Base-by-base conservation (phyloP, 306 rosid species). In the Sindora glabra region DNA sequence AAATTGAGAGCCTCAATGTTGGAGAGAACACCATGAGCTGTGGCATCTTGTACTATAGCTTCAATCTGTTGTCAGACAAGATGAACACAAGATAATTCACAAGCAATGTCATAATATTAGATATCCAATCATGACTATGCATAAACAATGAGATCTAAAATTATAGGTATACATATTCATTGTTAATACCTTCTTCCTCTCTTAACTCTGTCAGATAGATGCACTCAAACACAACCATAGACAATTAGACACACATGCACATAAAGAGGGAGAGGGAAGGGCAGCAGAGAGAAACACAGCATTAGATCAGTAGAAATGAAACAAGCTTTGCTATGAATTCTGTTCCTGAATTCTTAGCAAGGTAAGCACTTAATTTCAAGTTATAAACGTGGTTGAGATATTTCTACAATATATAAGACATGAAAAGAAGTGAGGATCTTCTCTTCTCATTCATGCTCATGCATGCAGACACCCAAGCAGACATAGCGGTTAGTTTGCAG, bases 11-110 rank as follows among this genome's bases (percentile, higher is more conserved):
- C 90, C 19, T 54, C 77, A 50, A 86, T 74, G 74, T 64, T 83
- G 67, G 86, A 80, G 64, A 88, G 76, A 66, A 73, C 70, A 54
- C 96, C 98, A 38, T 79, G 71, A 64, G 94, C 95, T 19, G 89
- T 32, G 18, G 65, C 73, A 70, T 86, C 90, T 70, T 85, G 96
- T 70, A 72, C 83, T 38, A 92, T 88, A 19, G 89, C 94, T 74
- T 92, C 98, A 73, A 88, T 77, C 98, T 92, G 87, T 67, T 42
- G 61, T 56, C 62, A 46, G 29, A 56, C 46, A 76, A 62, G 60
- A 74, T 56, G 10, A 56, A 73, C 8, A 41, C 5, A n/a, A 37
- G 12, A 32, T 47, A 10, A 66, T 13, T 46, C 14, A 5, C 15
- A 8, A 36, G 34, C 15, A 39, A 67, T 59, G 39, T 50, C 56